Evolutionary conservation across 2,329 filamentous ascomycete genomes (phyloP).

Genomic region (Exophiala xenobiotica): DNA sequence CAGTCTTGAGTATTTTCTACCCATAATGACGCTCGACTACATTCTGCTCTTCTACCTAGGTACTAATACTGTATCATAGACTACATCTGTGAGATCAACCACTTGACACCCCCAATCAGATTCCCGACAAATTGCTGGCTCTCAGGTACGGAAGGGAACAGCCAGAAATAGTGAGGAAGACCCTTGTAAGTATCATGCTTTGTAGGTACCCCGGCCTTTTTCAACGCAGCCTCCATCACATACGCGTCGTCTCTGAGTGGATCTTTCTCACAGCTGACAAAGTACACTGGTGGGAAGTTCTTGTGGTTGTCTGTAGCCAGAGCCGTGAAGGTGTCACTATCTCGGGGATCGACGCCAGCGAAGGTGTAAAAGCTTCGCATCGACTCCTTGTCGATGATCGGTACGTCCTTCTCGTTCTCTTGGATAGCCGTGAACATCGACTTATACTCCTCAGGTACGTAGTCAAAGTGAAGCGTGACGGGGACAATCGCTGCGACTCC

Average conservation of each 20-base stretch:
- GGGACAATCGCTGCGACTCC: slow-evolving; percentile 42
- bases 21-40: too few relatives aligned
- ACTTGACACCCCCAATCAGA: slow-evolving; percentile 25
- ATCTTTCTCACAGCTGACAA: slow-evolving; percentile 29
- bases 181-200: slow-evolving; percentile 29
- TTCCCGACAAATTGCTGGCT: slow-evolving; percentile 26
- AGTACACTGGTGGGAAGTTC: slow-evolving; percentile 28
- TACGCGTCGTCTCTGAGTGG: slow-evolving; percentile 28
- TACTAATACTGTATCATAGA: too few relatives aligned
- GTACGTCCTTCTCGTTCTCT: slow-evolving; percentile 39
- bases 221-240: slow-evolving; percentile 28
- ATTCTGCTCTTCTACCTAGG: too few relatives aligned
- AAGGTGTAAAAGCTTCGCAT: slow-evolving; percentile 26
- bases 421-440: slow-evolving; percentile 37
- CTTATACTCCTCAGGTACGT: slow-evolving; percentile 38
- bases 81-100: slow-evolving; percentile 26
- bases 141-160: slow-evolving; percentile 28
- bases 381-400: slow-evolving; percentile 34
- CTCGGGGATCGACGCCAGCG: slow-evolving; percentile 22
- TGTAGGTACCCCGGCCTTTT: slow-evolving; percentile 28
- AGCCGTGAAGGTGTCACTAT: slow-evolving; percentile 24
- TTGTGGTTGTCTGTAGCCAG: slow-evolving; percentile 29
- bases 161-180: slow-evolving; percentile 30
- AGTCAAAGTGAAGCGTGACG: slow-evolving; percentile 38
- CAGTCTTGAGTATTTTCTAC: too few relatives aligned